These are phyloP conservation scores for Leishmania aethiopica DNA, from an alignment of 208 protist species.

Conservation along the genomic window DNA sequence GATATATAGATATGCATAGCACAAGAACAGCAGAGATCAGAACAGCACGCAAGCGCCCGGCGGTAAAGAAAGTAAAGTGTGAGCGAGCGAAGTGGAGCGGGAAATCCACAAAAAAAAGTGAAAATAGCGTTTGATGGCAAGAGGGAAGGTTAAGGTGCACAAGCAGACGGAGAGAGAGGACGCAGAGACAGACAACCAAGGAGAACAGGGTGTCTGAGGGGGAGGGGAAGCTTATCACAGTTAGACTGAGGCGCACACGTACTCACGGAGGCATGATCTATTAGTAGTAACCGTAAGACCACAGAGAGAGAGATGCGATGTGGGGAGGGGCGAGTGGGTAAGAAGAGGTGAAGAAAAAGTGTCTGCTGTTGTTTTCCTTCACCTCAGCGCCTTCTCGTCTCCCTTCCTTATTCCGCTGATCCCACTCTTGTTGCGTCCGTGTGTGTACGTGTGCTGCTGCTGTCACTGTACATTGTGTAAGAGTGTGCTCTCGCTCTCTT, in stretches of 20 bases:
- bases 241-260: neutral
- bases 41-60: too few species aligned
- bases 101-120: neutral
- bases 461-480: too few species aligned
- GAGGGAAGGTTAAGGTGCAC: neutral
- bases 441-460: neutral
- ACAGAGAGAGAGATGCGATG: neutral
- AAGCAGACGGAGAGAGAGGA: neutral
- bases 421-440: neutral
- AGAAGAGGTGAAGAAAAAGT: neutral
- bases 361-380: slow-evolving; percentile 7
- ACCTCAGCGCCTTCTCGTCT: neutral
- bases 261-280: neutral
- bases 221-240: neutral
- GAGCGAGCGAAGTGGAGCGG: too few species aligned
- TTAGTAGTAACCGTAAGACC: neutral
- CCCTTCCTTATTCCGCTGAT: neutral
- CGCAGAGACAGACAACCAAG: neutral
- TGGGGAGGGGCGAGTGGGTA: neutral
- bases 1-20: neutral
- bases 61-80: too few species aligned
- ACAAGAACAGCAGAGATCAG: too few species aligned
- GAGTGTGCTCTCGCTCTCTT: too few species aligned
- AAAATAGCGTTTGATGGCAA: neutral
- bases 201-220: neutral